These are phyloP conservation scores for Pseudoturritis turrita DNA, from an alignment of 345 rosid species.

Conservation along the genomic window DNA sequence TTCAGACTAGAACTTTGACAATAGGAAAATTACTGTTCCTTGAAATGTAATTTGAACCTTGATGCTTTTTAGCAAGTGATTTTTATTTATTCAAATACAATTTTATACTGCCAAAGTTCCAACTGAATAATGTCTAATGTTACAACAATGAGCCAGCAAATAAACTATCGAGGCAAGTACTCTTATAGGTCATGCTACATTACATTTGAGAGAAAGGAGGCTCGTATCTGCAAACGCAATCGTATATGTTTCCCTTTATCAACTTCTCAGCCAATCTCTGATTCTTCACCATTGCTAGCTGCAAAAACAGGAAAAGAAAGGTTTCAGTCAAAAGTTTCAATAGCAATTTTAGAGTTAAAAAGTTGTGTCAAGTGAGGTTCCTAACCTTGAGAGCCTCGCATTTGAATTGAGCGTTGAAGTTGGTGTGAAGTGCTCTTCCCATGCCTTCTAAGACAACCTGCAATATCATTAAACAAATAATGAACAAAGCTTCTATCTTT, in stretches of 20 bases:
- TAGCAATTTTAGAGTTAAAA: not conserved
- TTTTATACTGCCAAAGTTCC: not conserved
- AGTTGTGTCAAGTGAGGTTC: not conserved
- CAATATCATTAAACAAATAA: constrained; percentile 17
- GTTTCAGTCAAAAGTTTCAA: not conserved
- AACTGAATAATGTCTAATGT: not conserved
- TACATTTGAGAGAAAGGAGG: constrained; percentile 32
- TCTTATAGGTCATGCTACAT: constrained; percentile 1
- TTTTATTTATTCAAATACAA: not conserved
- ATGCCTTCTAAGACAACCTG: constrained; percentile 96
- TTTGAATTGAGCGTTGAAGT: constrained; percentile 71
- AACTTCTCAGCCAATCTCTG: constrained; percentile 93
- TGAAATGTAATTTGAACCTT: constrained; percentile 1
- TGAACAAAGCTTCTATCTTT: not conserved
- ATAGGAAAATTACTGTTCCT: not conserved
- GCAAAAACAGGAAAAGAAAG: constrained; percentile 27
- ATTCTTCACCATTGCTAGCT: constrained; percentile 99
- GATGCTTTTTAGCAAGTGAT: not conserved
- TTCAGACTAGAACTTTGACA: constrained; percentile 26
- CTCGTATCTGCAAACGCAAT: constrained; percentile 92
- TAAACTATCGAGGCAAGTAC: not conserved
- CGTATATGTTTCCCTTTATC: constrained; percentile 77
- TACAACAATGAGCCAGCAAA: constrained; percentile 12
- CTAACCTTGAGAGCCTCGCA: constrained; percentile 89
- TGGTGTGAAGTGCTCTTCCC: constrained; percentile 98